phyloP scores from a whole-genome alignment of 164 flowering plant species.

The Malania oleifera region DNA sequence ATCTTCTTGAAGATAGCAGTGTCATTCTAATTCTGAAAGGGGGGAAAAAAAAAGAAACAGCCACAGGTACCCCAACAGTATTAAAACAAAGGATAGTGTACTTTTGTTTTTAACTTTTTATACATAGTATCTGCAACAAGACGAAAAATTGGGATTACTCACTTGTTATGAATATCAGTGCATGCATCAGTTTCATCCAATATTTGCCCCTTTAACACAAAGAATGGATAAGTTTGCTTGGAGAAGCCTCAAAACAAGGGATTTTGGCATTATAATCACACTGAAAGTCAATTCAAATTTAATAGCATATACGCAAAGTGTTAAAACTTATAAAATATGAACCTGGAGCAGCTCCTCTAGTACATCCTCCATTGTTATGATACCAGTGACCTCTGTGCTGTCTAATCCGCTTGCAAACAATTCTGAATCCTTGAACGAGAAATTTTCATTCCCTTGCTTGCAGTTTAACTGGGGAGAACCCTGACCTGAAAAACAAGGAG shows the following conservation, averaged over 20 bases:
- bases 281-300: too few relatives aligned
- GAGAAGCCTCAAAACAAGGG: too few relatives aligned
- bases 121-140: neutral
- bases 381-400: slow-evolving; percentile 62
- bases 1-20: slow-evolving; percentile 16
- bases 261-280: too few relatives aligned
- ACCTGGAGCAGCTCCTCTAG: slow-evolving; percentile 63
- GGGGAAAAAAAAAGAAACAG: neutral
- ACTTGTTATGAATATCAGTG: slow-evolving; percentile 57
- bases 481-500: too few relatives aligned
- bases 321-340: too few relatives aligned
- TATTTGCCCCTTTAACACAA: slow-evolving; percentile 50
- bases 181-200: slow-evolving; percentile 70
- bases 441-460: slow-evolving; percentile 4
- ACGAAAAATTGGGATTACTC: slow-evolving; percentile 4
- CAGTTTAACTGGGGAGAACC: too few relatives aligned
- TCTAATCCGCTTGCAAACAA: slow-evolving; percentile 17
- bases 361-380: slow-evolving; percentile 73
- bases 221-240: slow-evolving; percentile 23
- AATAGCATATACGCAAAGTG: too few relatives aligned
- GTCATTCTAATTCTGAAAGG: slow-evolving; percentile 41
- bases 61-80: too few relatives aligned
- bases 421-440: slow-evolving; percentile 20
- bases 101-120: too few relatives aligned
- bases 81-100: too few relatives aligned